Evolutionary conservation across 2,329 filamentous ascomycete genomes (phyloP), one percentile per base, ranked within the genome.

Genomic region (Huntiella decipiens): DNA sequence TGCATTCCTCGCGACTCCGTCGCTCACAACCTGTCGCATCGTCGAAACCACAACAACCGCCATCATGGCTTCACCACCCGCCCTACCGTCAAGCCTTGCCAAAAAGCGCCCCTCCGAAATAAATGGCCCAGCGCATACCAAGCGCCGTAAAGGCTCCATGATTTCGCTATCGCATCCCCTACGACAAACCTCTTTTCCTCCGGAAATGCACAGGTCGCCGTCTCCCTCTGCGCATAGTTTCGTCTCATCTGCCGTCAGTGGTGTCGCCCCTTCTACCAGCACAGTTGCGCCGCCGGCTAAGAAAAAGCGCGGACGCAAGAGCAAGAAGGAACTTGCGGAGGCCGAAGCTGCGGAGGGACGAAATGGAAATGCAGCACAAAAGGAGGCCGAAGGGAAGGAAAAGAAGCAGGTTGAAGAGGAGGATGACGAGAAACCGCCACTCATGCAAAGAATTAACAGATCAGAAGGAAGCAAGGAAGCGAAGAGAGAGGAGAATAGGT

Each of bases 111-210:
- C 69, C 40, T 68, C 71, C 15, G 60, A 78, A 7, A 66, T 66
- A 33, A 63, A 66, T 39, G 63, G 61, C 2, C 67, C 64, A 0
- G 58, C 64, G 12, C 60, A 66, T 40, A 43, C 28, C 12, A 84
- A 84, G 57, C 77, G 79, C 40, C 78, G 82, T 56, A 87, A 87
- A 57, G 69, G 77, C 4, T 84, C 79, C 10, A 71, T 61, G 51
- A 65, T 76, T 52, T 77, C 77, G 3, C 63, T 68, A 19, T 66
- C 71, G 0, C 80, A 84, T 52, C 80, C 79, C 1, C 72, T 91
- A 1, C 80, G 83, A 35, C 81, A 86, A 56, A 87, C 84, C 4
- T 85, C 82, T 0, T 91, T 86, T 56, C 80, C 82, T 0, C 81
- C 82, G 19, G 78, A 73, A 45, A 41, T 33, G 17, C 60, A 66